phyloP scores from a whole-genome alignment of 2,329 filamentous ascomycete genomes.

The Fonsecaea erecta region DNA sequence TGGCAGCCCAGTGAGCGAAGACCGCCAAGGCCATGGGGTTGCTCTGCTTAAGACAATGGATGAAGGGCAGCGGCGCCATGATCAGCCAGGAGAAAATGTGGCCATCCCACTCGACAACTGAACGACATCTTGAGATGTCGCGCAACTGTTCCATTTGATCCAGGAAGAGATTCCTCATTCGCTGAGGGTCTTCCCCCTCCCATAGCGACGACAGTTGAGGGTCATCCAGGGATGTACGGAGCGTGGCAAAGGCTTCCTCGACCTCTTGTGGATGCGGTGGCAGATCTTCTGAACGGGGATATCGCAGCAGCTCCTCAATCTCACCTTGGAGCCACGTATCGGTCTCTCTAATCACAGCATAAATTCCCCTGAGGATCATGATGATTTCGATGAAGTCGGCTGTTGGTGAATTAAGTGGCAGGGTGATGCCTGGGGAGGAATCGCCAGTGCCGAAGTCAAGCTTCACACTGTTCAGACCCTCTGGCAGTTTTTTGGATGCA shows the following conservation, averaged over 20 bases:
- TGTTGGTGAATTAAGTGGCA: slow-evolving; percentile 30
- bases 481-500: slow-evolving; percentile 35
- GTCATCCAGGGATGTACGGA: slow-evolving; percentile 26
- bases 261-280: slow-evolving; percentile 34
- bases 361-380: slow-evolving; percentile 35
- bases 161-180: slow-evolving; percentile 22
- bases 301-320: slow-evolving; percentile 35
- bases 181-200: slow-evolving; percentile 17
- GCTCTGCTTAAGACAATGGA: slow-evolving; percentile 33
- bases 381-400: slow-evolving; percentile 37
- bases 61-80: slow-evolving; percentile 31
- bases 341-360: slow-evolving; percentile 37
- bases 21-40: slow-evolving; percentile 35
- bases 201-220: slow-evolving; percentile 18
- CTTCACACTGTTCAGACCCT: slow-evolving; percentile 35
- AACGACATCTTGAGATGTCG: slow-evolving; percentile 33
- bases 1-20: slow-evolving; percentile 37
- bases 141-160: slow-evolving; percentile 31
- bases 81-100: slow-evolving; percentile 38
- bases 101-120: slow-evolving; percentile 37
- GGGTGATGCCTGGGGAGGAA: slow-evolving; percentile 25
- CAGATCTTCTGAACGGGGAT: slow-evolving; percentile 30
- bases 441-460: slow-evolving; percentile 27
- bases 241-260: slow-evolving; percentile 28
- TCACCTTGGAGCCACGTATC: slow-evolving; percentile 36